Conservation (phyloP, 1,284 basidiomycete species). For the Tilletia horrida region DNA sequence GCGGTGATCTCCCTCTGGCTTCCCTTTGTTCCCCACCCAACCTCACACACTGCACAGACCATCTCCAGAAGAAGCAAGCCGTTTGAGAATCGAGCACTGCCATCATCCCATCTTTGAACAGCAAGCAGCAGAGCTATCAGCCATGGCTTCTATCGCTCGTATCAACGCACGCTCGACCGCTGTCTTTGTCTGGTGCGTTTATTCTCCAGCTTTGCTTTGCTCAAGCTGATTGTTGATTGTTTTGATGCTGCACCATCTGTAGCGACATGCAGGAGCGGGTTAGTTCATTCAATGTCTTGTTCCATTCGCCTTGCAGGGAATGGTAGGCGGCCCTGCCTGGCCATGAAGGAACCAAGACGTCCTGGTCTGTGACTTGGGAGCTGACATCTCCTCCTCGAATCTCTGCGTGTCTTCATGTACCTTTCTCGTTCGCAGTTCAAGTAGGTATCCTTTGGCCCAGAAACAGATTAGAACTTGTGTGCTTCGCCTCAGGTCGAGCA, state of each 20-base stretch:
- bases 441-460: constrained; percentile 1
- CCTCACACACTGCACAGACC: no score
- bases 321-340: neutral
- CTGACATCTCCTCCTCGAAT: neutral
- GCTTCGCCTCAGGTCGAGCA: no score
- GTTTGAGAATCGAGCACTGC: no score
- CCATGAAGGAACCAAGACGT: no score
- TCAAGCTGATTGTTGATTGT: neutral
- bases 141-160: constrained; percentile 17
- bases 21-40: no score
- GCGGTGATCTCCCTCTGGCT: no score
- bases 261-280: constrained; percentile 47
- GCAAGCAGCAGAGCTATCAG: neutral
- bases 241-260: neutral
- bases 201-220: neutral
- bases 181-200: constrained; percentile 37
- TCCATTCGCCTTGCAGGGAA: neutral
- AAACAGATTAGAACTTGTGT: neutral
- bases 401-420: neutral
- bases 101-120: no score
- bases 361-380: neutral
- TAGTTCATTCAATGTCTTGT: neutral
- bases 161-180: constrained; percentile 42
- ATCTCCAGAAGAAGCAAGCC: no score
- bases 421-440: neutral